Percentiles rank a stretch among this genome's conserved stretches.
Evolutionary conservation across 352 stramenopile genomes (phyloP).

Genomic region (Pythium sukuiense): DNA sequence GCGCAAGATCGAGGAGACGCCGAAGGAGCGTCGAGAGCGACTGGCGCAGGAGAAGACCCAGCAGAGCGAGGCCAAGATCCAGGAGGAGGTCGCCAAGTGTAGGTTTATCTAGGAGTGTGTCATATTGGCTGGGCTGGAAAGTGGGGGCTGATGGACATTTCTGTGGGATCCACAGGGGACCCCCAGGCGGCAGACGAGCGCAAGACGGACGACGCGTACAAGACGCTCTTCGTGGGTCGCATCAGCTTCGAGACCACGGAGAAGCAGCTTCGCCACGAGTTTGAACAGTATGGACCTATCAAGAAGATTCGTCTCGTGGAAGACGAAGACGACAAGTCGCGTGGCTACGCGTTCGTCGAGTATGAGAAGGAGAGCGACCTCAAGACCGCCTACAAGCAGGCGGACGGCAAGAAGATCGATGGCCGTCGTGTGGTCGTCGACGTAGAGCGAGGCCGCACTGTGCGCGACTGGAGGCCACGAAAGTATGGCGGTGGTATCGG

Average conservation of each 20-base stretch:
- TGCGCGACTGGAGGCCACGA: constrained; percentile 95
- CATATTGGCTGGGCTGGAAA: no score
- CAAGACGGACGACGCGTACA: constrained; percentile 93
- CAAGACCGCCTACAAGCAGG: constrained; percentile 93
- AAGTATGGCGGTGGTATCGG: constrained; percentile 95
- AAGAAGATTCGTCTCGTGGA: constrained; percentile 89
- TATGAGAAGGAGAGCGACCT: constrained; percentile 97
- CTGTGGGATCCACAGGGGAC: constrained; percentile 39
- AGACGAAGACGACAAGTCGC: constrained; percentile 89
- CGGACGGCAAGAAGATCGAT: constrained; percentile 96
- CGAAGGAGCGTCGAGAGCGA: constrained; percentile 72
- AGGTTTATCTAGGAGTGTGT: background rate
- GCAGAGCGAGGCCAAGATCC: constrained; percentile 64
- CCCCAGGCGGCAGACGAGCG: constrained; percentile 53
- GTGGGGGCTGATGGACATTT: constrained; percentile 3
- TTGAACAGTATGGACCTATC: constrained; percentile 93
- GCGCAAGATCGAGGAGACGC: constrained; percentile 69
- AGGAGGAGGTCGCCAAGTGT: constrained; percentile 65
- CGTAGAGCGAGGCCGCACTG: constrained; percentile 97
- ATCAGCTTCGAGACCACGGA: constrained; percentile 98
- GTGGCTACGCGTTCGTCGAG: constrained; percentile 98
- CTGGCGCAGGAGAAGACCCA: constrained; percentile 56
- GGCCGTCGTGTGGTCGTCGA: constrained; percentile 96
- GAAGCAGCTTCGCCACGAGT: constrained; percentile 96
- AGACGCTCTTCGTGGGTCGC: constrained; percentile 97